phyloP scores from a whole-genome alignment of 2,329 filamentous ascomycete genomes.

The Fusarium sp. region DNA sequence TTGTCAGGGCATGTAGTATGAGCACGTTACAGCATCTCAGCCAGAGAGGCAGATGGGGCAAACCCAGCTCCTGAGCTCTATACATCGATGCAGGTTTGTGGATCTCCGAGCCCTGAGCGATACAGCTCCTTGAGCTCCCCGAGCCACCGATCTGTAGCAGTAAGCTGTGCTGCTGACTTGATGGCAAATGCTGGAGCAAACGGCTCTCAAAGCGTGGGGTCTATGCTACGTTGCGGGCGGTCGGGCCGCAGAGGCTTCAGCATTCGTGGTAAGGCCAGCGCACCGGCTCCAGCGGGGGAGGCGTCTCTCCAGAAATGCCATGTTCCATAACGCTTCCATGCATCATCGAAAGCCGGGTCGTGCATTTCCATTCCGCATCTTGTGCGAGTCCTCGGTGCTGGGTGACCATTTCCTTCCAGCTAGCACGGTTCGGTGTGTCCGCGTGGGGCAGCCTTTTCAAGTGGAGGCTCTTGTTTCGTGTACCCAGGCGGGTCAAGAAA shows the following conservation, averaged over 20 bases:
- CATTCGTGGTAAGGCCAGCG: not conserved
- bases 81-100: constrained; percentile 3
- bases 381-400: not conserved
- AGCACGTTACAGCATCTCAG: not conserved
- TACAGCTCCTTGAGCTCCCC: constrained; percentile 2
- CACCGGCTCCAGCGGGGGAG: constrained; percentile 1
- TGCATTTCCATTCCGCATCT: constrained; percentile 4
- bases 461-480: constrained; percentile 2
- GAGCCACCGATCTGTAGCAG: not conserved
- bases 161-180: not conserved
- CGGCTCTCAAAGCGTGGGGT: not conserved
- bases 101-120: constrained; percentile 1
- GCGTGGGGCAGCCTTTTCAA: constrained; percentile 16
- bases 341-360: constrained; percentile 1
- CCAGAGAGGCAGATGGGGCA: not conserved
- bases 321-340: constrained; percentile 20
- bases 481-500: not conserved
- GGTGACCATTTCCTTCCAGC: constrained; percentile 23
- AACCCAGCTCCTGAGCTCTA: not conserved
- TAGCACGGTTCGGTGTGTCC: constrained; percentile 41
- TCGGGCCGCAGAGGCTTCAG: constrained; percentile 1
- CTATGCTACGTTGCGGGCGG: constrained; percentile 31
- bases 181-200: not conserved
- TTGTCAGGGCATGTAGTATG: not conserved
- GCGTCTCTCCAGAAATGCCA: constrained; percentile 3